phyloP scores from a whole-genome alignment of 176 grass and related monocot genomes.

The Poa pratensis region DNA sequence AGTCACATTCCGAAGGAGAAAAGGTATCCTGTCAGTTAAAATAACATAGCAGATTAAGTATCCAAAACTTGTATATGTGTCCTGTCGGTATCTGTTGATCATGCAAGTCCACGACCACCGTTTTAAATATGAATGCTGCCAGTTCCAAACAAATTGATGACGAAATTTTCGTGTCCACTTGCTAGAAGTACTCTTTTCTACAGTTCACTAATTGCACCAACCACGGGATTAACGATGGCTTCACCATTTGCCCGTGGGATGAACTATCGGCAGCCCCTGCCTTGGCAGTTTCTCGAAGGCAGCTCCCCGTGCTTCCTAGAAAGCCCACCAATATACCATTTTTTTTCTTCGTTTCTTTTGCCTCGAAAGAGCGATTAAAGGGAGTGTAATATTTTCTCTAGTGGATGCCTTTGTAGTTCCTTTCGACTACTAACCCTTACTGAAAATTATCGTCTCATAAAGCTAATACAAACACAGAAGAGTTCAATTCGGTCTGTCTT shows the following conservation, averaged over 20 bases:
- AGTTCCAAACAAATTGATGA: constrained; percentile 24
- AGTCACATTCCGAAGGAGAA: constrained; percentile 9
- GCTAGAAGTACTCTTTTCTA: not conserved
- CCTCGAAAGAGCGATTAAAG: not conserved
- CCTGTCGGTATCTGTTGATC: not conserved
- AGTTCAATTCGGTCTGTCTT: not conserved
- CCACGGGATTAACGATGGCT: constrained; percentile 11
- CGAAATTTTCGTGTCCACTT: not conserved
- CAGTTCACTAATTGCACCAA: constrained; percentile 36
- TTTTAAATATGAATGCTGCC: constrained; percentile 40
- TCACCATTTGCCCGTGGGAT: constrained; percentile 20
- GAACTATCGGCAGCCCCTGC: not conserved
- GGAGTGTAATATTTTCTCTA: not conserved
- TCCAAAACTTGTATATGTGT: not conserved
- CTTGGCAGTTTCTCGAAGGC: constrained; percentile 8
- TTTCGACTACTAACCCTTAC: not conserved
- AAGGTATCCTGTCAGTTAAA: not conserved
- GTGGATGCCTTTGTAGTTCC: not conserved
- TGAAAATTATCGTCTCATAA: not conserved
- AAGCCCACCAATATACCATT: not conserved
- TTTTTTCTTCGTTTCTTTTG: not conserved
- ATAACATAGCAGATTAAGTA: not conserved
- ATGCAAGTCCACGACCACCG: not conserved
- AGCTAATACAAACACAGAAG: not conserved
- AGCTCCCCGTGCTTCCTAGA: not conserved